phyloP scores from a whole-genome alignment of 805 yeast species.

The Ogataea salicorniae region DNA sequence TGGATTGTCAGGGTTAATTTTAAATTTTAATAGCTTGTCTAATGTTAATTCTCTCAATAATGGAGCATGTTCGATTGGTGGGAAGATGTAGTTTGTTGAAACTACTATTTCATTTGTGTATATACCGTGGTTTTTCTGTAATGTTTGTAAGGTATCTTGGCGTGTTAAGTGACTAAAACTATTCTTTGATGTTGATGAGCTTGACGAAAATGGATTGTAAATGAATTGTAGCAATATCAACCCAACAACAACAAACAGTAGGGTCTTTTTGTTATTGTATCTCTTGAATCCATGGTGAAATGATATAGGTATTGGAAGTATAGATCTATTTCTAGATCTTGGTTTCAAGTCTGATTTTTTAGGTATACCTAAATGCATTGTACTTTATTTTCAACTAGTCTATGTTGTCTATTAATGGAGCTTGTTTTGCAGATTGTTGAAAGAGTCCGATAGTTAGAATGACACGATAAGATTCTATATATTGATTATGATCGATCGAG shows the following conservation, averaged over 20 bases:
- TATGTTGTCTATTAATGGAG: background rate
- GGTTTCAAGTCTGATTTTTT: conserved; percentile 23
- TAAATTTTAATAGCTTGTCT: conserved; percentile 44
- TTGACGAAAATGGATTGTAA: conserved; percentile 31
- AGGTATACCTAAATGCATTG: conserved; percentile 25
- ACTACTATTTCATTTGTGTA: conserved; percentile 43
- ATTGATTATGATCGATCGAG: too few species aligned
- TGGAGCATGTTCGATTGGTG: conserved; percentile 70
- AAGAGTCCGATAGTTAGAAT: too few species aligned
- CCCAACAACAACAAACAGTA: conserved; percentile 3
- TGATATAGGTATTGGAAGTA: conserved; percentile 19
- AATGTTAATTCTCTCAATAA: conserved; percentile 52
- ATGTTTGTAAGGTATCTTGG: conserved; percentile 16
- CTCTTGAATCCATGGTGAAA: conserved; percentile 10
- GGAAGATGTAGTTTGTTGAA: conserved; percentile 53
- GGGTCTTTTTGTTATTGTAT: conserved; percentile 7
- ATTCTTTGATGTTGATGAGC: conserved; percentile 1
- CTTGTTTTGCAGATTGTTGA: background rate
- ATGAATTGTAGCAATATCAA: conserved; percentile 7
- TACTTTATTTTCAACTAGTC: background rate
- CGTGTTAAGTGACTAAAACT: conserved; percentile 22
- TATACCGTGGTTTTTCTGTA: conserved; percentile 36
- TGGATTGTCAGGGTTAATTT: conserved; percentile 37
- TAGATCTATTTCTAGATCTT: conserved; percentile 12
- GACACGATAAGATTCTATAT: too few species aligned